Conservation (phyloP, 352 stramenopile species). For the Aphanomyces euteiches region DNA sequence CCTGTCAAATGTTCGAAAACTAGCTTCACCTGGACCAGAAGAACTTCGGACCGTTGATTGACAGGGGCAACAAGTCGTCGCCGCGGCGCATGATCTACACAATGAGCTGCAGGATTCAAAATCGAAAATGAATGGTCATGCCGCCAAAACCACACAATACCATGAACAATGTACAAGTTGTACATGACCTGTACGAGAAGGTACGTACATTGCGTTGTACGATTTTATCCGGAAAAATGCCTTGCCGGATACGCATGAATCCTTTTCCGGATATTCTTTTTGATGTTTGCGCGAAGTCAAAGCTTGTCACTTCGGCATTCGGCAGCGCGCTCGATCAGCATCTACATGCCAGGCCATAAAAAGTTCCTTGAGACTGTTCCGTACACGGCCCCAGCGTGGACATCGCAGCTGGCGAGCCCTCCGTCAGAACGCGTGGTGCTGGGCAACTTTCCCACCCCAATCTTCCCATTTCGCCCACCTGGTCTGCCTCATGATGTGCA, state of each 20-base stretch:
- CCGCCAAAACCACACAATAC: too few species aligned
- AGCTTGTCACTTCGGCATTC: conserved; percentile 2
- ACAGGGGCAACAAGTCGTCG: conserved; percentile 3
- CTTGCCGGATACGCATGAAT: too few species aligned
- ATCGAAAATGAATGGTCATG: too few species aligned
- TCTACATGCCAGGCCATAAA: conserved; percentile 25
- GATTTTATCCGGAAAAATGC: too few species aligned
- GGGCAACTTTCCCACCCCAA: conserved; percentile 78
- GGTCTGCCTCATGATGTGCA: conserved; percentile 61
- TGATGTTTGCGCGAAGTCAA: background rate
- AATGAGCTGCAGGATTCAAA: too few species aligned
- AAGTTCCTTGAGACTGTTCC: conserved; percentile 55
- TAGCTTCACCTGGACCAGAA: conserved; percentile 28
- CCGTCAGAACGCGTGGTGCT: conserved; percentile 52
- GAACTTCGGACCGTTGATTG: conserved; percentile 32
- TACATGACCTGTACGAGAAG: too few species aligned
- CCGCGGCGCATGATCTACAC: too few species aligned
- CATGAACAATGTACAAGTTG: too few species aligned
- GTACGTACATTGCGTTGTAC: too few species aligned
- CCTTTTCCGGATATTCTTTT: too few species aligned
- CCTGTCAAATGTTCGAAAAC: conserved; percentile 33
- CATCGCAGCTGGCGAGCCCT: conserved; percentile 44
- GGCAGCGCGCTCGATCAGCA: conserved; percentile 1
- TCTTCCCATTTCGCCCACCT: conserved; percentile 66
- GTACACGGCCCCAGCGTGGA: conserved; percentile 61